Conservation (phyloP, 129 eudicot species). For the Helichrysum umbraculigerum region DNA sequence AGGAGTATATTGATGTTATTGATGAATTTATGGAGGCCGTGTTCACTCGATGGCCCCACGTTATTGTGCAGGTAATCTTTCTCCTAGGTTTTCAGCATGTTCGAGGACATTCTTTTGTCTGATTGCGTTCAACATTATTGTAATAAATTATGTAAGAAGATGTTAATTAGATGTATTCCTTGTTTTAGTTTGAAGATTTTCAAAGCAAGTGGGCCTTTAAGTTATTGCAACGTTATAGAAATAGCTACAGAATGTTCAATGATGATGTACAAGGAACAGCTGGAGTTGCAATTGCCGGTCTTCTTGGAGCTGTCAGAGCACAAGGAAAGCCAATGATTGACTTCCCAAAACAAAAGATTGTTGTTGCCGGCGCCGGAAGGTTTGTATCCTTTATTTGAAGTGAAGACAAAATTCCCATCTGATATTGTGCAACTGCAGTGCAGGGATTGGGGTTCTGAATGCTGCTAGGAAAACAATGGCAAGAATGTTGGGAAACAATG, state of each 20-base stretch:
- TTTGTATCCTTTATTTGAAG: constrained; percentile 19
- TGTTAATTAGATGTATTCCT: background rate
- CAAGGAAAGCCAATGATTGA: constrained; percentile 96
- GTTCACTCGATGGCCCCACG: constrained; percentile 93
- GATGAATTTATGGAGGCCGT: constrained; percentile 99
- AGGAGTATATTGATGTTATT: constrained; percentile 82
- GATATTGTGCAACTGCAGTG: constrained; percentile 59
- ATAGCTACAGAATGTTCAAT: constrained; percentile 88
- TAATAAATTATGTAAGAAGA: background rate
- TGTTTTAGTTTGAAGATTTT: constrained; percentile 91
- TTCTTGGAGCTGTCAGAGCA: constrained; percentile 97
- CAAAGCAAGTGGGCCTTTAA: constrained; percentile 99
- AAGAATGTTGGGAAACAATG: constrained; percentile 90
- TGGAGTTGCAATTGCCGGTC: constrained; percentile 99
- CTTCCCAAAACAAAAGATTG: constrained; percentile 91
- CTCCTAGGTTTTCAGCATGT: background rate
- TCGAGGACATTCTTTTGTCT: background rate
- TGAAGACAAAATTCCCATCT: background rate
- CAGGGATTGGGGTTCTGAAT: constrained; percentile 96
- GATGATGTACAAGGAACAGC: constrained; percentile 99
- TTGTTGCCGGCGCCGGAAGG: constrained; percentile 99
- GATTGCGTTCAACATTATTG: background rate
- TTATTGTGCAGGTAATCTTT: constrained; percentile 83
- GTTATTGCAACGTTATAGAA: constrained; percentile 86
- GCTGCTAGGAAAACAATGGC: constrained; percentile 99